Conservation (phyloP, 108 stramenopile species). For the Cyclostephanos invisitatus region DNA sequence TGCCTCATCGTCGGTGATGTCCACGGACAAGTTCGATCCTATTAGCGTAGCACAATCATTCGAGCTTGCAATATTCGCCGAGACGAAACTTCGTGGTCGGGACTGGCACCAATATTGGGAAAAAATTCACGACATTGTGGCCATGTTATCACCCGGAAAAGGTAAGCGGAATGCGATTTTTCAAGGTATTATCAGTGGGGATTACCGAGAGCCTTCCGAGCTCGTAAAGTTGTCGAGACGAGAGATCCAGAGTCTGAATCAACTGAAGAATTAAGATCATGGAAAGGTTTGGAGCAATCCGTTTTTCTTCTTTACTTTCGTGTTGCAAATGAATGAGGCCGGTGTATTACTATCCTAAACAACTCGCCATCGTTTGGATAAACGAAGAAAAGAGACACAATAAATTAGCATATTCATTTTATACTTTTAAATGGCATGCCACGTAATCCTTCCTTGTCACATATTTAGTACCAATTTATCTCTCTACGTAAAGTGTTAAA, state of each 20-base stretch:
- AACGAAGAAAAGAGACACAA: not conserved
- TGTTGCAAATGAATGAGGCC: not conserved
- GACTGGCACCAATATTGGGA: slow-evolving; percentile 57
- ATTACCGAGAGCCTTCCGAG: slow-evolving; percentile 48
- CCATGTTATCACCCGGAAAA: slow-evolving; percentile 50
- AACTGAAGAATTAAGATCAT: slow-evolving; percentile 12
- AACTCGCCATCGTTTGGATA: not conserved
- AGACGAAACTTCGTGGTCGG: slow-evolving; percentile 44
- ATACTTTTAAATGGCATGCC: too few species aligned
- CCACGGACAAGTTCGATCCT: slow-evolving; percentile 39
- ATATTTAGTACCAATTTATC: too few species aligned
- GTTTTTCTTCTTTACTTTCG: not conserved
- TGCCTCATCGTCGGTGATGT: slow-evolving; percentile 24
- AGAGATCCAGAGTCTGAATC: slow-evolving; percentile 48
- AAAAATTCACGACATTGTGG: slow-evolving; percentile 53
- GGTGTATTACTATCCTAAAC: not conserved
- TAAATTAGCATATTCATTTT: not conserved
- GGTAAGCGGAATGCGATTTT: slow-evolving; percentile 38
- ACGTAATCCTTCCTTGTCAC: too few species aligned
- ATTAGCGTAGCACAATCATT: slow-evolving; percentile 45
- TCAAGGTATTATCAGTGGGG: slow-evolving; percentile 47
- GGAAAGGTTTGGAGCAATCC: not conserved
- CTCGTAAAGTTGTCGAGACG: slow-evolving; percentile 45
- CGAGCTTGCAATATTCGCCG: slow-evolving; percentile 48
- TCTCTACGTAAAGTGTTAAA: too few species aligned